A percentile compares a stretch with the other conserved stretches of the same genome.
phyloP scores from a whole-genome alignment of 805 yeast species.

The Tetrapisispora arboricola region DNA sequence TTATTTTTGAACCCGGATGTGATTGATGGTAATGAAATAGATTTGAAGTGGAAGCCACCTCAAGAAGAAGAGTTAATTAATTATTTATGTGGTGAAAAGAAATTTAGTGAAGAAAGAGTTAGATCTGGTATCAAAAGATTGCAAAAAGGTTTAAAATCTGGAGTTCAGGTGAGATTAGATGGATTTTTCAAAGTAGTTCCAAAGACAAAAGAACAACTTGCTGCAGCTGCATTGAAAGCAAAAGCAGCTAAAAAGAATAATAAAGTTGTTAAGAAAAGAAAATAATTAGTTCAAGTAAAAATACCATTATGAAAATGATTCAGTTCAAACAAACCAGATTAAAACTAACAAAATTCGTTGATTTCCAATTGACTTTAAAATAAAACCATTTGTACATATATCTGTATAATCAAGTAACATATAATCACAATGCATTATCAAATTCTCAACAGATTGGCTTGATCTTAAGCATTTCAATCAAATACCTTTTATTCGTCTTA shows the following conservation, averaged over 20 bases:
- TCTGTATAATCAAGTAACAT: too few species aligned
- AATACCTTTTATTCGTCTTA: too few species aligned
- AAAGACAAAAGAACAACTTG: conserved; percentile 39
- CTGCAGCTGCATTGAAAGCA: conserved; percentile 26
- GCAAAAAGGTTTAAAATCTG: conserved; percentile 70
- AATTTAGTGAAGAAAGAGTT: conserved; percentile 88
- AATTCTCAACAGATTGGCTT: too few species aligned
- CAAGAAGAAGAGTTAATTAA: conserved; percentile 74
- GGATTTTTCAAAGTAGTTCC: conserved; percentile 73
- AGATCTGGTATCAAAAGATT: conserved; percentile 78
- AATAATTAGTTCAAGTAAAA: too few species aligned
- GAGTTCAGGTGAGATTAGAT: conserved; percentile 85
- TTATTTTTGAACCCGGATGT: conserved; percentile 81
- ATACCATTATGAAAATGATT: too few species aligned
- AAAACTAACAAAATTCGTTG: too few species aligned
- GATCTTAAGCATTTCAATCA: too few species aligned
- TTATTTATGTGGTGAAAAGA: conserved; percentile 77
- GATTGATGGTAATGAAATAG: conserved; percentile 45
- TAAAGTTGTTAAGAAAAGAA: conserved; percentile 18
- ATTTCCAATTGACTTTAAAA: too few species aligned
- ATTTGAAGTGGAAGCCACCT: conserved; percentile 82
- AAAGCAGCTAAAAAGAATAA: conserved; percentile 22
- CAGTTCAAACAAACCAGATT: too few species aligned
- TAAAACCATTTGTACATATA: too few species aligned
- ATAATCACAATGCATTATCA: too few species aligned